These are phyloP conservation scores for Austroboletus novae-zelandiae DNA, from an alignment of 1,284 basidiomycete genomes.

Conservation along the genomic window DNA sequence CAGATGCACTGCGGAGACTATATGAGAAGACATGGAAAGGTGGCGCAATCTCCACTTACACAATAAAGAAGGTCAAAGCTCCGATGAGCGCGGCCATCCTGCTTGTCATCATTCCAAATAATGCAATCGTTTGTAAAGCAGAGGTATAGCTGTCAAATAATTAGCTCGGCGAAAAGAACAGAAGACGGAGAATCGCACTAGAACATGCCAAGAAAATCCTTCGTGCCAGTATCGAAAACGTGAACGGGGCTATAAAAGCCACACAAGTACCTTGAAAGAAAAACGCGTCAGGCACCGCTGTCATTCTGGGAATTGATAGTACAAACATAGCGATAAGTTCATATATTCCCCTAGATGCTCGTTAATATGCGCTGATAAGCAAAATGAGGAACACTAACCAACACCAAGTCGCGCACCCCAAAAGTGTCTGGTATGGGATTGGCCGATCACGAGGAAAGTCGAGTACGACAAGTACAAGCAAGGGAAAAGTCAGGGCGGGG, in stretches of 20 bases:
- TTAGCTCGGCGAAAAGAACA: conserved; percentile 2
- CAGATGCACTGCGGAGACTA: conserved; percentile 42
- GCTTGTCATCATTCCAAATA: conserved; percentile 74
- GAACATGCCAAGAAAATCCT: conserved; percentile 62
- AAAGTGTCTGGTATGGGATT: conserved; percentile 56
- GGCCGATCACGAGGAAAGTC: conserved; percentile 67
- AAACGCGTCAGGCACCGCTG: conserved; percentile 7
- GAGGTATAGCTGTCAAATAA: conserved; percentile 41
- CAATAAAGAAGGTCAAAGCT: conserved; percentile 54
- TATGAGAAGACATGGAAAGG: conserved; percentile 1
- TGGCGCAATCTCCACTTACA: conserved; percentile 41
- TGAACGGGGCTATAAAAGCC: conserved; percentile 44
- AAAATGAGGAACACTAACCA: conserved; percentile 40
- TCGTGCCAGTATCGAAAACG: conserved; percentile 40
- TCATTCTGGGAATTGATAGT: neutral
- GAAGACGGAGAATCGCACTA: conserved; percentile 48
- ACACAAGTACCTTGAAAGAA: conserved; percentile 48
- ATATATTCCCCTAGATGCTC: conserved; percentile 42
- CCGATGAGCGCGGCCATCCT: conserved; percentile 65
- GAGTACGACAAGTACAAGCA: conserved; percentile 57
- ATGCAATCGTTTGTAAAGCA: conserved; percentile 70
- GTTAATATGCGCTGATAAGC: conserved; percentile 7
- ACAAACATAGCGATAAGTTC: conserved; percentile 58
- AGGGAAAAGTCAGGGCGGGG: conserved; percentile 40
- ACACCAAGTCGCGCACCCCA: conserved; percentile 55